Conservation (phyloP, 192 early-diverging fungal species). For the Backusella tarrabulga region DNA sequence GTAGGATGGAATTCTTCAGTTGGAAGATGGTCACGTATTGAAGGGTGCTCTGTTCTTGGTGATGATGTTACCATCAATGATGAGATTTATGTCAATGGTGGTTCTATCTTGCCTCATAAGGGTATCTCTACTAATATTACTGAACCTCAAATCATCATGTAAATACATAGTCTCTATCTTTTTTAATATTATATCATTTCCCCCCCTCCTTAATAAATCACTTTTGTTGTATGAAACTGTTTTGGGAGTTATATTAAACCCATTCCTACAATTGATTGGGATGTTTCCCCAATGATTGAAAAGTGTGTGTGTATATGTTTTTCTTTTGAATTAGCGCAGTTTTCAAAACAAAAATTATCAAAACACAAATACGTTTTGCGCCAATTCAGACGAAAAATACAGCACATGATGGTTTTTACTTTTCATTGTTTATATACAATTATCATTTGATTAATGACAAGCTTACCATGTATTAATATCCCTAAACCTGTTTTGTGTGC, state of each 20-base stretch:
- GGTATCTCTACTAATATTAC: constrained; percentile 83
- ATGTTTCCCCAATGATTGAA: no score
- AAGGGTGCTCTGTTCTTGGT: constrained; percentile 92
- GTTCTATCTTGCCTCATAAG: constrained; percentile 95
- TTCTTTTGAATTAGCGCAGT: no score
- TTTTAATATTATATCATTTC: neutral
- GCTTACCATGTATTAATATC: no score
- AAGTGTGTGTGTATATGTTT: no score
- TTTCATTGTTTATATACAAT: no score
- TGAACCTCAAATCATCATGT: constrained; percentile 96
- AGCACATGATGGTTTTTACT: no score
- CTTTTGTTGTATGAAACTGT: neutral
- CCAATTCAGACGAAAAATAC: no score
- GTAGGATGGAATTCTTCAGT: constrained; percentile 96
- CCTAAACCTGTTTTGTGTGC: no score
- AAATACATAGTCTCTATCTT: constrained; percentile 32
- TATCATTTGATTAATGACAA: no score
- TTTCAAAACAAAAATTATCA: no score
- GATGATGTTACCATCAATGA: constrained; percentile 95
- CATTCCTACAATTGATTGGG: no score
- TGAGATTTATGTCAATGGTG: constrained; percentile 95
- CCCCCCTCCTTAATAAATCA: neutral
- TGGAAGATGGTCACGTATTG: constrained; percentile 92
- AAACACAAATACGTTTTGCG: no score
- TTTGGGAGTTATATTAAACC: neutral